A percentile compares a stretch with the other conserved stretches of the same genome.
phyloP scores from a whole-genome alignment of 1,284 basidiomycete genomes.

The Flammula alnicola region DNA sequence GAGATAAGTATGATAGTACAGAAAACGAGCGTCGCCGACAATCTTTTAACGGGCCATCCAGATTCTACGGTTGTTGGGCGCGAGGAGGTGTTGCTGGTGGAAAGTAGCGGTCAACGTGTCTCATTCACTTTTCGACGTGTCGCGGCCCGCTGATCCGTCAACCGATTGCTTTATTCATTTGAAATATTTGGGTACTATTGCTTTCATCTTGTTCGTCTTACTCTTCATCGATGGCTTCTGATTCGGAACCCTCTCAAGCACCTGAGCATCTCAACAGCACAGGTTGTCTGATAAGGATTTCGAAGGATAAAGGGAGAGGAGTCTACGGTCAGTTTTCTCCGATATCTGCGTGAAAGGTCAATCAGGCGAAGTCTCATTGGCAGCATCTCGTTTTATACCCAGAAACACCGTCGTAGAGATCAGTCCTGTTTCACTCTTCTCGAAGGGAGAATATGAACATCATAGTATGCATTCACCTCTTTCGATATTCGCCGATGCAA shows the following conservation, averaged over 20 bases:
- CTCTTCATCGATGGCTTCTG: neutral
- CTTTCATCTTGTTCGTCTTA: no score
- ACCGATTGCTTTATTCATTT: neutral
- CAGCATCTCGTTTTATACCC: constrained; percentile 65
- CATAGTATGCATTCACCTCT: constrained; percentile 46
- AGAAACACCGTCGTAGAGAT: constrained; percentile 77
- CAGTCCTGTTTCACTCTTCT: constrained; percentile 85
- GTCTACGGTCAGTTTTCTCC: constrained; percentile 57
- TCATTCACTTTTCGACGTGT: constrained; percentile 5
- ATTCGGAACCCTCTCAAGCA: constrained; percentile 3
- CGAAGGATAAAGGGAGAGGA: constrained; percentile 61
- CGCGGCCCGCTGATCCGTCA: constrained; percentile 16
- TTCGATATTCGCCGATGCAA: neutral
- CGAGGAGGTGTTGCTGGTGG: neutral
- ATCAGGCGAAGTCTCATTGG: constrained; percentile 18
- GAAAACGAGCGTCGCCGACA: no score
- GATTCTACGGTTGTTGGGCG: neutral
- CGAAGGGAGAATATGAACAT: constrained; percentile 70
- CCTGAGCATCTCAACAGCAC: constrained; percentile 33
- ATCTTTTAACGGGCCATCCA: constrained; percentile 10
- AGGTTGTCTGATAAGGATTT: constrained; percentile 39
- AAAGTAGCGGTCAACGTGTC: constrained; percentile 6
- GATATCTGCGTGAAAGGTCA: constrained; percentile 4
- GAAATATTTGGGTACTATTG: no score
- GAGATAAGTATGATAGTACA: no score